These are phyloP conservation scores for Leucogyrophana mollusca DNA, from an alignment of 768 basidiomycete species.

Conservation along the genomic window DNA sequence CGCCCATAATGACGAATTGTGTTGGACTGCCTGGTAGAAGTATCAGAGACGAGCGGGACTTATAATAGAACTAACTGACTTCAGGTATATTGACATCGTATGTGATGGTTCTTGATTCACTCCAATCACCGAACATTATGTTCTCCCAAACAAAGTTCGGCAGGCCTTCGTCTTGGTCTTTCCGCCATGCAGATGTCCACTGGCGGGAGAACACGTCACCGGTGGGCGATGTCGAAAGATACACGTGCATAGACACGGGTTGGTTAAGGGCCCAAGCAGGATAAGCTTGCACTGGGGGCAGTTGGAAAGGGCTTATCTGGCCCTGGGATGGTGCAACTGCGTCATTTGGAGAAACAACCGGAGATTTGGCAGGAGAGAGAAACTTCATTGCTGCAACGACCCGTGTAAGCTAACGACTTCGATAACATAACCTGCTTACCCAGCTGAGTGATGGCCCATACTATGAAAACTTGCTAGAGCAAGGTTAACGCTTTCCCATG, in stretches of 20 bases:
- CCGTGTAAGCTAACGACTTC: background rate
- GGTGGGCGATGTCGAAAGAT: constrained; percentile 64
- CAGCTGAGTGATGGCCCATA: constrained; percentile 66
- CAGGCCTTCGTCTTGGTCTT: constrained; percentile 47
- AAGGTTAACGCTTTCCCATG: constrained; percentile 1
- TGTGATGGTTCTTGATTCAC: constrained; percentile 53
- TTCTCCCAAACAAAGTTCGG: constrained; percentile 78
- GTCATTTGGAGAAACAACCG: constrained; percentile 22
- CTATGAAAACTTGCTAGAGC: constrained; percentile 63
- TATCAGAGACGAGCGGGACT: background rate
- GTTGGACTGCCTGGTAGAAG: constrained; percentile 59
- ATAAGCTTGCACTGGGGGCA: constrained; percentile 52
- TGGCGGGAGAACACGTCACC: constrained; percentile 58
- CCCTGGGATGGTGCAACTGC: constrained; percentile 10
- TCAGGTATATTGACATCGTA: constrained; percentile 65
- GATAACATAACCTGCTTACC: constrained; percentile 36
- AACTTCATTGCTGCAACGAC: constrained; percentile 42
- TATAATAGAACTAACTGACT: constrained; percentile 38
- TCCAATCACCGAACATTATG: constrained; percentile 77
- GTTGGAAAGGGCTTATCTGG: constrained; percentile 43
- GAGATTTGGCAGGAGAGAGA: constrained; percentile 33
- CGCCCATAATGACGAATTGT: constrained; percentile 81
- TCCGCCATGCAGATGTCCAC: constrained; percentile 49
- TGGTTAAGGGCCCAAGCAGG: constrained; percentile 64
- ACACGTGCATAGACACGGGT: constrained; percentile 67